phyloP scores from a whole-genome alignment of 78 protist species.

The Dictyostelium capitatum region DNA sequence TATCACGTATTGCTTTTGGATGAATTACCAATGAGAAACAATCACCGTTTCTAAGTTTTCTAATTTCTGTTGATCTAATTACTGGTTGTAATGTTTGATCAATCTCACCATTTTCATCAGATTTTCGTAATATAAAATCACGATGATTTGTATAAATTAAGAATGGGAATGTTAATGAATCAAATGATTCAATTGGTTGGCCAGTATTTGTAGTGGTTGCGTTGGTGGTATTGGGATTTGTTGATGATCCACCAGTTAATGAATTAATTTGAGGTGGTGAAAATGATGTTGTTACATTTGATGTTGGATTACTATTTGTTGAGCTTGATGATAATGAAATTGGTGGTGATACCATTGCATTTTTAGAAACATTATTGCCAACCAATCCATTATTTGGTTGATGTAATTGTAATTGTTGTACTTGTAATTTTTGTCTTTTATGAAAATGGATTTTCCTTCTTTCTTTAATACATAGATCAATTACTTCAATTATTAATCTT shows the following conservation, averaged over 20 bases:
- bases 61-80: constrained; percentile 20
- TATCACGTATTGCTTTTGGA: neutral
- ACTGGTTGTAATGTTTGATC: constrained; percentile 21
- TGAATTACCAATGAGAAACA: constrained; percentile 7
- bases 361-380: neutral
- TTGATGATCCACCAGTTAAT: neutral
- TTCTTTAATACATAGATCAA: constrained; percentile 61
- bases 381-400: neutral
- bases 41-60: constrained; percentile 11
- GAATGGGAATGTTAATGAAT: constrained; percentile 34
- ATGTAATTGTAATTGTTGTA: neutral
- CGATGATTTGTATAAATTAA: constrained; percentile 13
- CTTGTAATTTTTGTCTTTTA: neutral
- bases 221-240: neutral
- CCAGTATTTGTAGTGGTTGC: neutral
- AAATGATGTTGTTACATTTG: neutral
- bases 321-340: neutral
- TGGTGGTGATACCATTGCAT: neutral
- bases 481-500: constrained; percentile 28
- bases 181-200: neutral
- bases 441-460: constrained; percentile 24
- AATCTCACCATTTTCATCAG: constrained; percentile 50
- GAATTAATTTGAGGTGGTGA: neutral
- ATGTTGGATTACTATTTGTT: neutral
- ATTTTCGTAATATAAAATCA: constrained; percentile 2